Evolutionary conservation across 495 filamentous ascomycete genomes (phyloP).

Genomic region (Aspergillus affinis): DNA sequence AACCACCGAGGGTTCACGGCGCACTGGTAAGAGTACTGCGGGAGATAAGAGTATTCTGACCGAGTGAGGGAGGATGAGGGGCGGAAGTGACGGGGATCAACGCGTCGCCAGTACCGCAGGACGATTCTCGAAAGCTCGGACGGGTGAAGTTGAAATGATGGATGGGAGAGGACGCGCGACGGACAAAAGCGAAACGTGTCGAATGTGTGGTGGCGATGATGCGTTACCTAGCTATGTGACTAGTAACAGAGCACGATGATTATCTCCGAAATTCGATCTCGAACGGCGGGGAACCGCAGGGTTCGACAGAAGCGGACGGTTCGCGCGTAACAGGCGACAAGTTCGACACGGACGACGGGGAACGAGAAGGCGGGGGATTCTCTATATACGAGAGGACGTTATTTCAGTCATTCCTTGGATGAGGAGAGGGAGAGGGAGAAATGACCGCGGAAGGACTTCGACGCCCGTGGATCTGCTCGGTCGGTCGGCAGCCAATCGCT

Average conservation of each 20-base stretch:
- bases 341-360: neutral
- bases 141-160: neutral
- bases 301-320: neutral
- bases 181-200: slow-evolving; percentile 9
- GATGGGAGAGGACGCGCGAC: neutral
- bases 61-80: slow-evolving; percentile 6
- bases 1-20: slow-evolving; percentile 76
- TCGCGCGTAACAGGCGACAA: slow-evolving; percentile 16
- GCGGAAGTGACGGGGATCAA: slow-evolving; percentile 15
- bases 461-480: no score
- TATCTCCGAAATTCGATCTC: slow-evolving; percentile 18
- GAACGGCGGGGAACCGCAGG: slow-evolving; percentile 11
- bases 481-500: slow-evolving; percentile 33
- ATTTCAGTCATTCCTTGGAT: neutral
- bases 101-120: slow-evolving; percentile 14
- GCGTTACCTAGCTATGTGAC: slow-evolving; percentile 3
- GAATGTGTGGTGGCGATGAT: slow-evolving; percentile 26
- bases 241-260: slow-evolving; percentile 1
- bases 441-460: neutral
- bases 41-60: slow-evolving; percentile 44
- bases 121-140: neutral
- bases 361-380: neutral
- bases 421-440: neutral
- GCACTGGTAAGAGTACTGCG: slow-evolving; percentile 68
- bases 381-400: neutral